phyloP scores from a whole-genome alignment of 2,329 filamentous ascomycete species.

The Ambrosiella xylebori region DNA sequence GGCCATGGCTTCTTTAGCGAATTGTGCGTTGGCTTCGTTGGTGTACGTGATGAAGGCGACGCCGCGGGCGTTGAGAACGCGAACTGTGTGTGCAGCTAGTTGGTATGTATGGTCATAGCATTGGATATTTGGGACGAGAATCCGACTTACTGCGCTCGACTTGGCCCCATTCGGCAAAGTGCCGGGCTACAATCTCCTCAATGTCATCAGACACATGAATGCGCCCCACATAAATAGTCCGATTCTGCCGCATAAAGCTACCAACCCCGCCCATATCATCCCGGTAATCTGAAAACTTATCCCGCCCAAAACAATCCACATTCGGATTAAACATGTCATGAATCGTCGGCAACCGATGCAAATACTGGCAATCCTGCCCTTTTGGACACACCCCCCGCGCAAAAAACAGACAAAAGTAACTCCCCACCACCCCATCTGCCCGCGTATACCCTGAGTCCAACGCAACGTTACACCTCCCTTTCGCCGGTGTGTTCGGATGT shows the following conservation, averaged over 20 bases:
- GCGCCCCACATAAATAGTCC: conserved; percentile 80
- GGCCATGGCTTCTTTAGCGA: conserved; percentile 90
- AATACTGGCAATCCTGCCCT: conserved; percentile 83
- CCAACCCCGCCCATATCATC: conserved; percentile 98
- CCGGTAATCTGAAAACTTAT: conserved; percentile 83
- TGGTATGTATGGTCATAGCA: background rate
- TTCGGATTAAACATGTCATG: conserved; percentile 89
- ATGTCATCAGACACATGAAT: conserved; percentile 96
- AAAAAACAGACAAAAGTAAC: conserved; percentile 87
- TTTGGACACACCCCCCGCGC: conserved; percentile 68
- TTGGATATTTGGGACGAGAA: conserved; percentile 6
- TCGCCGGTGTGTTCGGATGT: conserved; percentile 62
- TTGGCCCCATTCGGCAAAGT: conserved; percentile 94
- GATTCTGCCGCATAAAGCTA: conserved; percentile 81
- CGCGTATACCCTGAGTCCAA: conserved; percentile 64
- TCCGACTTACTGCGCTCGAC: conserved; percentile 51
- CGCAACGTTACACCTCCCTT: conserved; percentile 72
- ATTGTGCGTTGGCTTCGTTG: conserved; percentile 78
- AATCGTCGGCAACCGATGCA: conserved; percentile 72
- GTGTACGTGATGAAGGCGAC: conserved; percentile 91
- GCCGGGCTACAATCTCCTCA: conserved; percentile 83
- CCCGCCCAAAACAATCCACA: conserved; percentile 84
- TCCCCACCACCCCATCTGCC: conserved; percentile 59
- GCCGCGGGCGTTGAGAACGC: conserved; percentile 74
- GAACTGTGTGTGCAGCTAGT: conserved; percentile 23